Conservation (phyloP, 345 rosid genomes). For the Aquilaria yunnanensis region DNA sequence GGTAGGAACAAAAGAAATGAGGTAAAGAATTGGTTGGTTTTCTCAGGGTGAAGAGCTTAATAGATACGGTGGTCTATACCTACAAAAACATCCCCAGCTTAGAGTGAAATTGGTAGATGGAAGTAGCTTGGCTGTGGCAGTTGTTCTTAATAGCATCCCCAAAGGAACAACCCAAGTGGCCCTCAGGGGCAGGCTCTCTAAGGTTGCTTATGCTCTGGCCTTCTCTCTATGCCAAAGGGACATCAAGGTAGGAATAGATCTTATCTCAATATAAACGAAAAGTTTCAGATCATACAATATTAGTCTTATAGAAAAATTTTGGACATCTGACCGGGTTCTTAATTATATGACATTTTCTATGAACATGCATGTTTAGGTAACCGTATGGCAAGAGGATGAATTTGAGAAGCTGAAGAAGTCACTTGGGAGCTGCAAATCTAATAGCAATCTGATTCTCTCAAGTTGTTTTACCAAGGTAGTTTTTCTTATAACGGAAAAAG, state of each 20-base stretch:
- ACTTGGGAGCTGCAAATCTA: slow-evolving; percentile 8
- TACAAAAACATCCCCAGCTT: slow-evolving; percentile 35
- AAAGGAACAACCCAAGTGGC: slow-evolving; percentile 41
- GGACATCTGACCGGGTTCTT: not conserved
- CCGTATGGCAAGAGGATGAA: slow-evolving; percentile 25
- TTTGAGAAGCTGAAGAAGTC: slow-evolving; percentile 32
- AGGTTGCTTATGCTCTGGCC: slow-evolving; percentile 48
- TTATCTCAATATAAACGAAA: not conserved
- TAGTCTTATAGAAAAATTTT: not conserved
- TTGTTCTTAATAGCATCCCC: slow-evolving; percentile 48
- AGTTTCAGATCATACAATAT: not conserved
- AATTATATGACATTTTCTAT: too few species aligned
- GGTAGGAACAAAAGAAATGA: not conserved
- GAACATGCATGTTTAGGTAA: slow-evolving; percentile 28
- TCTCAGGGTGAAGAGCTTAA: slow-evolving; percentile 53
- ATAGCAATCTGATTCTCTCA: slow-evolving; percentile 30
- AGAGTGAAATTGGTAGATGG: slow-evolving; percentile 64
- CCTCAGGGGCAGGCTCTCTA: slow-evolving; percentile 36
- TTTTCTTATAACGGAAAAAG: too few species aligned
- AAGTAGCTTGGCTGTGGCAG: slow-evolving; percentile 49
- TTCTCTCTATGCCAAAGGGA: slow-evolving; percentile 38
- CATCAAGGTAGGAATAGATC: slow-evolving; percentile 31
- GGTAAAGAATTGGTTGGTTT: not conserved
- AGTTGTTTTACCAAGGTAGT: slow-evolving; percentile 34
- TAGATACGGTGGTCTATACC: slow-evolving; percentile 37